These are phyloP conservation scores for Euphorbia schlechtendalii DNA, from an alignment of 441 rosid genomes.

Conservation along the genomic window DNA sequence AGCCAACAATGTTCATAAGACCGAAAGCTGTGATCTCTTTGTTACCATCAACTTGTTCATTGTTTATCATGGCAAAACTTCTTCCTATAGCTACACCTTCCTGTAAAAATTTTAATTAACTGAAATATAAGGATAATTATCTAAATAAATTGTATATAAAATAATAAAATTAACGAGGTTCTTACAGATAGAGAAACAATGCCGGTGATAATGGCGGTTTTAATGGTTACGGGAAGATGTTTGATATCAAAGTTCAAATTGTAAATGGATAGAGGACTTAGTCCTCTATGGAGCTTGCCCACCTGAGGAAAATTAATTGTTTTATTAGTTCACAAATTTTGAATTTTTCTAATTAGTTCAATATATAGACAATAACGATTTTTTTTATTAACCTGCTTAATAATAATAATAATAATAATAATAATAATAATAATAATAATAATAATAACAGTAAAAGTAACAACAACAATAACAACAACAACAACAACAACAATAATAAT, in stretches of 20 bases:
- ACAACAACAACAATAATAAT: too few species aligned
- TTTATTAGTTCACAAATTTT: background rate
- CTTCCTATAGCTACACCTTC: conserved; percentile 92
- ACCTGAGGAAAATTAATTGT: conserved; percentile 38
- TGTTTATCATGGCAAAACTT: conserved; percentile 67
- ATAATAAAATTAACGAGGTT: background rate
- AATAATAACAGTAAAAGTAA: too few species aligned
- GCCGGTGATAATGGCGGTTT: conserved; percentile 67
- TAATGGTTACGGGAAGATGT: conserved; percentile 42
- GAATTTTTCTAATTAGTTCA: too few species aligned
- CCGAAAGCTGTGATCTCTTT: conserved; percentile 92
- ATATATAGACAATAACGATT: too few species aligned
- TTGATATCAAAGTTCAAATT: conserved; percentile 45
- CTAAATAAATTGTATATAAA: too few species aligned
- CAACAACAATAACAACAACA: too few species aligned
- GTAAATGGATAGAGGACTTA: conserved; percentile 62
- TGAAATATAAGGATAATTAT: background rate
- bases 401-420: too few species aligned
- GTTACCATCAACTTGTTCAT: conserved; percentile 81
- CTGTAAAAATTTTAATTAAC: conserved; percentile 29
- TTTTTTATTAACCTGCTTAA: too few species aligned
- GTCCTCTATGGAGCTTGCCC: conserved; percentile 63
- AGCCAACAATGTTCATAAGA: conserved; percentile 75
- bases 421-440: too few species aligned
- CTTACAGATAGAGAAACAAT: conserved; percentile 71